Percentiles rank a stretch among this genome's conserved stretches.
phyloP scores from a whole-genome alignment of 1,284 basidiomycete species.

The Trichosporon sp. region DNA sequence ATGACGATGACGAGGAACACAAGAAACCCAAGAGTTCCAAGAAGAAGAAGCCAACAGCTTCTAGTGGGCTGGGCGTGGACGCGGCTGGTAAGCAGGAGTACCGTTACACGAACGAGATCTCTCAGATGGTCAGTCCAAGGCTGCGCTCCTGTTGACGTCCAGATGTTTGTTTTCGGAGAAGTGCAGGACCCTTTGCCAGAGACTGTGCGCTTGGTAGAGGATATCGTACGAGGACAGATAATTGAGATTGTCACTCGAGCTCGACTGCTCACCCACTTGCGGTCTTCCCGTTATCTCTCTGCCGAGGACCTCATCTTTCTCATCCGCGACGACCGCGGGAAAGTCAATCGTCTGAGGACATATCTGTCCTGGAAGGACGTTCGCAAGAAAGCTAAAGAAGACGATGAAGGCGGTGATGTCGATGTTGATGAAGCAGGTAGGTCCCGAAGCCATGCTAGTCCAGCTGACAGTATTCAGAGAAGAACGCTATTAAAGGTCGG shows the following conservation, averaged over 20 bases:
- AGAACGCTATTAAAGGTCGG: slow-evolving; percentile 74
- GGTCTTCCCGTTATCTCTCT: slow-evolving; percentile 77
- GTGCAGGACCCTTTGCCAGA: slow-evolving; percentile 83
- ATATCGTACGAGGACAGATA: slow-evolving; percentile 88
- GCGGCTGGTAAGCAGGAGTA: slow-evolving; percentile 53
- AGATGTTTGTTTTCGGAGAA: slow-evolving; percentile 98
- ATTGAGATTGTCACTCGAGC: slow-evolving; percentile 93
- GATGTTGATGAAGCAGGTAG: slow-evolving; percentile 56
- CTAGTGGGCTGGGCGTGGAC: slow-evolving; percentile 9
- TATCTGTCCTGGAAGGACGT: slow-evolving; percentile 99
- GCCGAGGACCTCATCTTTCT: slow-evolving; percentile 95
- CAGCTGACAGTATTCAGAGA: slow-evolving; percentile 55
- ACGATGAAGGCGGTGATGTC: slow-evolving; percentile 59
- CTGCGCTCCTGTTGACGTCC: background rate
- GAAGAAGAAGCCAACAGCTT: slow-evolving; percentile 25
- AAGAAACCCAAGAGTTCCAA: slow-evolving; percentile 24
- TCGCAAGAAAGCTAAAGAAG: slow-evolving; percentile 88
- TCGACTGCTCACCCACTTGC: slow-evolving; percentile 70
- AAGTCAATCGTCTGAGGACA: slow-evolving; percentile 86
- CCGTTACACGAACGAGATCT: slow-evolving; percentile 73
- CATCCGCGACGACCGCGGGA: slow-evolving; percentile 88
- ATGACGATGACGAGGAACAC: slow-evolving; percentile 34
- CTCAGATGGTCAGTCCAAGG: slow-evolving; percentile 62
- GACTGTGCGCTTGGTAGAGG: slow-evolving; percentile 87
- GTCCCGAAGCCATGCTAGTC: background rate